Evolutionary conservation across 805 yeast genomes (phyloP).

Genomic region (Wickerhamiella bombiphila): DNA sequence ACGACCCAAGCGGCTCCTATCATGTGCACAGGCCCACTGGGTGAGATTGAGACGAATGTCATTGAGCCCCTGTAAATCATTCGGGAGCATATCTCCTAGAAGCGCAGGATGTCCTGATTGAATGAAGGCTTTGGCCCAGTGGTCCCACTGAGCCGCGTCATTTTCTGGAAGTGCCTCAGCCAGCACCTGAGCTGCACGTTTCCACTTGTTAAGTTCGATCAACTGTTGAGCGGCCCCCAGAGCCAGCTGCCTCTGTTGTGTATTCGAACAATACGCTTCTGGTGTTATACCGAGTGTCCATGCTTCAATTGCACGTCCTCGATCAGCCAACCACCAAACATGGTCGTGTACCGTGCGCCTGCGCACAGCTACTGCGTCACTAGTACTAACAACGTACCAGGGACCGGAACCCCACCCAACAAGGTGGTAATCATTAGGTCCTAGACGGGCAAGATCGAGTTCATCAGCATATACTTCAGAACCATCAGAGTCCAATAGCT

Average conservation of each 20-base stretch:
- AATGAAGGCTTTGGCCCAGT: constrained; percentile 42
- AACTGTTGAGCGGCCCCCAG: constrained; percentile 32
- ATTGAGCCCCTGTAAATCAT: constrained; percentile 17
- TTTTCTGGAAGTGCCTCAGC: constrained; percentile 25
- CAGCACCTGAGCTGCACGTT: constrained; percentile 38
- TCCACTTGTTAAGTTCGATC: constrained; percentile 30
- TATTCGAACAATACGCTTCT: neutral
- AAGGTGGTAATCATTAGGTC: constrained; percentile 56
- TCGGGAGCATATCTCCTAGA: constrained; percentile 46
- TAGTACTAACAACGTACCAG: constrained; percentile 63
- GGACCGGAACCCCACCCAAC: constrained; percentile 18
- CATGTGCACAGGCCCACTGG: constrained; percentile 29
- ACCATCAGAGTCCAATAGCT: constrained; percentile 51
- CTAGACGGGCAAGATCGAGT: constrained; percentile 46
- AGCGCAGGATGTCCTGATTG: constrained; percentile 31
- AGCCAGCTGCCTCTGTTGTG: constrained; percentile 36
- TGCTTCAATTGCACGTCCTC: too few species aligned
- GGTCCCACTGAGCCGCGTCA: constrained; percentile 42
- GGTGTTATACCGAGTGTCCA: neutral
- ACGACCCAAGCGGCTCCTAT: constrained; percentile 28
- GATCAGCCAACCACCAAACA: constrained; percentile 54
- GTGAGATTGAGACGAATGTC: constrained; percentile 34
- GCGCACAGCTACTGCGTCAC: constrained; percentile 64
- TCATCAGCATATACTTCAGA: constrained; percentile 70
- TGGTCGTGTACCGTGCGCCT: constrained; percentile 58